These are phyloP conservation scores for Dissophora globulifera DNA, from an alignment of 192 early-diverging fungal species.

Conservation along the genomic window DNA sequence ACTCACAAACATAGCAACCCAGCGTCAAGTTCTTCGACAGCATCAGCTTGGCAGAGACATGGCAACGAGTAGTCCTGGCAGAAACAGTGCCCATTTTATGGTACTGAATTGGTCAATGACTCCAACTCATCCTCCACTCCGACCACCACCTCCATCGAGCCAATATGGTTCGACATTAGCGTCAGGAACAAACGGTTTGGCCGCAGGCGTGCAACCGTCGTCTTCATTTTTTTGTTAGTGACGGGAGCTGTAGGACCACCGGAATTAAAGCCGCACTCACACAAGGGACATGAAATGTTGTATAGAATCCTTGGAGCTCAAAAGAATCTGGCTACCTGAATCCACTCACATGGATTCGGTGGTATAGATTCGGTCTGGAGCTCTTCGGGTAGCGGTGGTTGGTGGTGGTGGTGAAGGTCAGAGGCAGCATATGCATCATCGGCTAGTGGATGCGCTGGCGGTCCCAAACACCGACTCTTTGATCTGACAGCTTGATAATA, in stretches of 20 bases:
- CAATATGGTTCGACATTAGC: too few species aligned
- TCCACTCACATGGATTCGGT: not conserved
- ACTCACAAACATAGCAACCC: constrained; percentile 17
- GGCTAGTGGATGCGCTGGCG: constrained; percentile 10
- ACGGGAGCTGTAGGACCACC: constrained; percentile 6
- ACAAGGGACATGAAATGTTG: constrained; percentile 35
- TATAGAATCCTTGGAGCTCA: constrained; percentile 4
- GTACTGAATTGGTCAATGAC: constrained; percentile 42
- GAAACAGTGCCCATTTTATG: constrained; percentile 9
- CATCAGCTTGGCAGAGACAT: constrained; percentile 4
- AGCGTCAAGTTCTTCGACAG: too few species aligned
- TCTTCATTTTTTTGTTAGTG: not conserved
- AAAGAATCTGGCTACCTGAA: not conserved
- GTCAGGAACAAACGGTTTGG: too few species aligned
- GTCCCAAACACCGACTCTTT: constrained; percentile 34
- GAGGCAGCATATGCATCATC: constrained; percentile 4
- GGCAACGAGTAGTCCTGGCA: not conserved
- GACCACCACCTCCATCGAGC: constrained; percentile 19
- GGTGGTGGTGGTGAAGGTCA: constrained; percentile 7
- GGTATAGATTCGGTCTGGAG: not conserved
- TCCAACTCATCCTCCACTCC: constrained; percentile 40
- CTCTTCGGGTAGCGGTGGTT: not conserved
- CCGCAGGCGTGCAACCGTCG: not conserved
- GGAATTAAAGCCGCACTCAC: constrained; percentile 24
- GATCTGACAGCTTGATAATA: constrained; percentile 67